Percentiles rank a stretch among this genome's conserved stretches.
Evolutionary conservation across 192 early-diverging fungal species (phyloP).

Genomic region (Linnemannia hyalina): DNA sequence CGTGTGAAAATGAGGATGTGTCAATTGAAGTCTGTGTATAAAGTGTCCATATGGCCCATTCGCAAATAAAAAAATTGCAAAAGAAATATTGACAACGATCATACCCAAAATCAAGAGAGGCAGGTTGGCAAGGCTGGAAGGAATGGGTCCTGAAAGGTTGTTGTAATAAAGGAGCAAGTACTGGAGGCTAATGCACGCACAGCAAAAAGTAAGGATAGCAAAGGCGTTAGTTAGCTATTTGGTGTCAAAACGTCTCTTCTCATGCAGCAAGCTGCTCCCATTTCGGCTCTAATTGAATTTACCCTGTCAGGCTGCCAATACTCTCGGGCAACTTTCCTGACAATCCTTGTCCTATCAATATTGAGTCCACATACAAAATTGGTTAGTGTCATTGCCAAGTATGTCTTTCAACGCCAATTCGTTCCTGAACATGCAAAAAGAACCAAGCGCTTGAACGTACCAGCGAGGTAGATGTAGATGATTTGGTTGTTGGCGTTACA

Average conservation of each 20-base stretch:
- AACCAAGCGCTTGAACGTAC: not conserved
- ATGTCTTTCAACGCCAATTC: not conserved
- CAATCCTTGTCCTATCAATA: slow-evolving; percentile 31
- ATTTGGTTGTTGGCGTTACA: slow-evolving; percentile 40
- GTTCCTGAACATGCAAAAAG: not conserved
- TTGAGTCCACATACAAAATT: not conserved
- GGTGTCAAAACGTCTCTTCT: not conserved
- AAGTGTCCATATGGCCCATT: too few species aligned
- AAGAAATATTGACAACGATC: not conserved
- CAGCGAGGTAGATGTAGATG: slow-evolving; percentile 44
- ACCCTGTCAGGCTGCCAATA: slow-evolving; percentile 26
- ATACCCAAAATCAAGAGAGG: slow-evolving; percentile 36
- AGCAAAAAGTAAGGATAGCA: not conserved
- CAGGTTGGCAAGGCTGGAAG: slow-evolving; percentile 19
- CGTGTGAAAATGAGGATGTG: not conserved
- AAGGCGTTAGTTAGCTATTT: not conserved
- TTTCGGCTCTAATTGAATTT: not conserved
- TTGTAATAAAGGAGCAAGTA: slow-evolving; percentile 47
- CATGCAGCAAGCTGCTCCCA: too few species aligned
- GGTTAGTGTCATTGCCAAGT: not conserved
- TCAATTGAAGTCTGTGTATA: not conserved
- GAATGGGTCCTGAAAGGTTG: slow-evolving; percentile 41
- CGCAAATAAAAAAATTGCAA: not conserved
- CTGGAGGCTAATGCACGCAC: slow-evolving; percentile 18
- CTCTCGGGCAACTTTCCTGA: slow-evolving; percentile 37